Percentiles rank a stretch among this genome's conserved stretches.
Evolutionary conservation across 1,284 basidiomycete genomes (phyloP).

Genomic region (Trichosporon asahii): DNA sequence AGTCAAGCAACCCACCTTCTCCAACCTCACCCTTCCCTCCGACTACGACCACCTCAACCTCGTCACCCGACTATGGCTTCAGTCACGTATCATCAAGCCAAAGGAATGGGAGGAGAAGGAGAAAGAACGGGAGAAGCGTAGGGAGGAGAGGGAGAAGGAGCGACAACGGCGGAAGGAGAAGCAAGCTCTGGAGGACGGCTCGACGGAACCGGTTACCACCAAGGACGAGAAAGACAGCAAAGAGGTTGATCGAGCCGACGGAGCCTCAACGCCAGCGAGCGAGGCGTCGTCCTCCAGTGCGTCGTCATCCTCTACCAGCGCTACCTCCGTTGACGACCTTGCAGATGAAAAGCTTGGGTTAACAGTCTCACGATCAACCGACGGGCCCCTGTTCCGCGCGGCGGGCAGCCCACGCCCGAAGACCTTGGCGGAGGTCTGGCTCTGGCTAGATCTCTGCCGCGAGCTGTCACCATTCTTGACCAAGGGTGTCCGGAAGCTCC

Average conservation of each 20-base stretch:
- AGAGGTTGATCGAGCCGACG: not conserved
- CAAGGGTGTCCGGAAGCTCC: not conserved
- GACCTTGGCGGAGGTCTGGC: constrained; percentile 5
- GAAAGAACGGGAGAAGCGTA: not conserved
- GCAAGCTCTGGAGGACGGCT: not conserved
- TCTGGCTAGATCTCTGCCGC: constrained; percentile 17
- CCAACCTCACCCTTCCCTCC: constrained; percentile 10
- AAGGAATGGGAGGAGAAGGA: not conserved
- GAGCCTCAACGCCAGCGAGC: not conserved
- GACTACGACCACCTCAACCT: constrained; percentile 11
- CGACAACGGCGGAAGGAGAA: not conserved
- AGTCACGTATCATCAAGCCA: constrained; percentile 10
- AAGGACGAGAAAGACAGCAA: not conserved
- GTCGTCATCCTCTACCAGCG: not conserved
- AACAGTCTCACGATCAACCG: not conserved
- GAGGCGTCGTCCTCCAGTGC: not conserved
- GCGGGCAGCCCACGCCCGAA: not conserved
- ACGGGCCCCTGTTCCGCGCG: not conserved
- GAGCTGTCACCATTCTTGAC: not conserved
- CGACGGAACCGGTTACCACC: not conserved
- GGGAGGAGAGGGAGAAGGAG: not conserved
- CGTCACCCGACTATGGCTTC: constrained; percentile 16
- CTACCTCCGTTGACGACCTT: not conserved
- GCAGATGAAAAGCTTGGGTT: not conserved
- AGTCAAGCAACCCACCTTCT: constrained; percentile 11